A percentile compares a stretch with the other conserved stretches of the same genome.
These are phyloP conservation scores for Phaeotremella fagi DNA, from an alignment of 768 basidiomycete species.

Conservation along the genomic window DNA sequence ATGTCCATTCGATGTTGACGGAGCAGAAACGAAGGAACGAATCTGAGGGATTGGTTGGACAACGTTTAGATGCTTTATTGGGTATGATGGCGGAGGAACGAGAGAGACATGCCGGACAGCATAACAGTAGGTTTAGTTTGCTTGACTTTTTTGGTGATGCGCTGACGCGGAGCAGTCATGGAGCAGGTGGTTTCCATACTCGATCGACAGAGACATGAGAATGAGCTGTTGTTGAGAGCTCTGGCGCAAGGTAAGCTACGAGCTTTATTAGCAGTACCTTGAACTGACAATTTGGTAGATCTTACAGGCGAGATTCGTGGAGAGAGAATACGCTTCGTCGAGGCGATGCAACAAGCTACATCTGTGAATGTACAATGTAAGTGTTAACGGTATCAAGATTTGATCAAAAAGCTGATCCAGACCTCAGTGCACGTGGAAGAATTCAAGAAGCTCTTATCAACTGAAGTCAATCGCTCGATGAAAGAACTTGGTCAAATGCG, in stretches of 20 bases:
- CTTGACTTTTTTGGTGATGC: no score
- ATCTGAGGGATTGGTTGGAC: slow-evolving; percentile 56
- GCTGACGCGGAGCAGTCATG: slow-evolving; percentile 24
- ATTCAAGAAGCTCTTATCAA: slow-evolving; percentile 72
- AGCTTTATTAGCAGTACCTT: not conserved
- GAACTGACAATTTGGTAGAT: slow-evolving; percentile 52
- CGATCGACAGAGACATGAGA: slow-evolving; percentile 65
- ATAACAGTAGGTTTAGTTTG: slow-evolving; percentile 25
- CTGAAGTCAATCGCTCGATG: slow-evolving; percentile 69
- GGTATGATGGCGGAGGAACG: slow-evolving; percentile 41
- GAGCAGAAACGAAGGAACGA: slow-evolving; percentile 51
- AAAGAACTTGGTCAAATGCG: slow-evolving; percentile 57
- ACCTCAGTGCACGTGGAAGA: slow-evolving; percentile 72
- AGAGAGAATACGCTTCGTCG: slow-evolving; percentile 77
- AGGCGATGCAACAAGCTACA: slow-evolving; percentile 93
- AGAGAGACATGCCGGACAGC: slow-evolving; percentile 41
- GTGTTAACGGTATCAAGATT: slow-evolving; percentile 3
- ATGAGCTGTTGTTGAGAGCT: slow-evolving; percentile 63
- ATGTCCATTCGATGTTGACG: slow-evolving; percentile 52
- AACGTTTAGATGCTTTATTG: slow-evolving; percentile 41
- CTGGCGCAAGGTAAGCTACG: slow-evolving; percentile 59
- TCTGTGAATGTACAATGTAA: slow-evolving; percentile 76
- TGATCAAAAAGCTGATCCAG: not conserved
- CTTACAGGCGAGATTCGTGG: slow-evolving; percentile 78
- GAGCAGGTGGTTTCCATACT: slow-evolving; percentile 52